Evolutionary conservation across 2,329 filamentous ascomycete genomes (phyloP), one percentile per base, ranked within the genome.

Genomic region (Fusarium sp.): DNA sequence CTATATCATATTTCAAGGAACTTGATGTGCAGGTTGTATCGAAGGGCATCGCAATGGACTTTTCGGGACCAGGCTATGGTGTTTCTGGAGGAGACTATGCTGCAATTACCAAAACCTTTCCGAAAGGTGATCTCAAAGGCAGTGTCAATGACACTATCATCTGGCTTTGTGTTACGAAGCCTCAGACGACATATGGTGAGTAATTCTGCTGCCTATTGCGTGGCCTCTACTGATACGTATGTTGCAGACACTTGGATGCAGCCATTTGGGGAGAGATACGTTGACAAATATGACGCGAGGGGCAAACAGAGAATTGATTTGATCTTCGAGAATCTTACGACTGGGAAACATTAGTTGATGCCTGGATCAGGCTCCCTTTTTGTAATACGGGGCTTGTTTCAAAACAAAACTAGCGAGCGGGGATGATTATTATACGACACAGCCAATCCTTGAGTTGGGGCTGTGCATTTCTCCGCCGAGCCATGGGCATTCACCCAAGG

Each of bases 181-280:
- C 66, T 18, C 30, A 22, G 6, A 73, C 51, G 3, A 73, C 58
- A 26, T 66, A 59, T 13, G 66, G 62, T 70, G 5, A 41, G 57
- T 54, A 13, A 20, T 34, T 11, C 10, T 26, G 24, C 13, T 18
- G 38, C 52, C 22, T n/a, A 56, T 32, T 36, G 12, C 52, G 38
- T 20, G 26, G 20, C 26, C 15, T 28, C n/a, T 48, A 42, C 45
- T 62, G 13, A 52, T 22, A 7, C 24, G 4, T 8, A 3, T 28
- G 2, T 4, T 47, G 22, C 55, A 51, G 58, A 61, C 8, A 72
- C 61, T 18, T 70, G 65, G 68, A 60, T 72, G 48, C 54, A 72
- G 20, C 69, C 64, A 32, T 73, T 61, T 26, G 68, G 70, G 10
- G 68, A 73, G 7, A 58, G 24, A n/a, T 65, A 66, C 39, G 52